Evolutionary conservation across 1,139 yeast species (phyloP).

Genomic region (Torulaspora pretoriensis): DNA sequence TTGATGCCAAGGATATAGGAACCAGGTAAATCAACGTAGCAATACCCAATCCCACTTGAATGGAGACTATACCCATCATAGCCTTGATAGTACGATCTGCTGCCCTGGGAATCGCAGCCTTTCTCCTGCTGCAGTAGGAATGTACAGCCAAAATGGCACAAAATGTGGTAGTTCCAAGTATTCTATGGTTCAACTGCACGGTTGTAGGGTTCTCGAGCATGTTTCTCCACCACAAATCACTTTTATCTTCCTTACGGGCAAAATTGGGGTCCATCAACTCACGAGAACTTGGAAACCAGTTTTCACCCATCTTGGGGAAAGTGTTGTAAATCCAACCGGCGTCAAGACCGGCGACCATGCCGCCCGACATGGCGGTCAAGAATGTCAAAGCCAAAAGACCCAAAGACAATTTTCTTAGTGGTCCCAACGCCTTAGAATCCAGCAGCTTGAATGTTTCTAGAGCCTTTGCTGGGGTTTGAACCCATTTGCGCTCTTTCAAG

Average conservation of each 20-base stretch:
- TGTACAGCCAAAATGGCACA: conserved; percentile 64
- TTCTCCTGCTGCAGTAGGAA: conserved; percentile 54
- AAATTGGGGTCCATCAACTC: conserved; percentile 79
- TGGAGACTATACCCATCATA: conserved; percentile 73
- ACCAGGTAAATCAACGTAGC: conserved; percentile 81
- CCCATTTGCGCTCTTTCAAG: conserved; percentile 69
- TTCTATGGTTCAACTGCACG: conserved; percentile 88
- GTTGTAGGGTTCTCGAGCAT: conserved; percentile 93
- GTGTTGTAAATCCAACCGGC: conserved; percentile 96
- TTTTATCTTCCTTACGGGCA: conserved; percentile 59
- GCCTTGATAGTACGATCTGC: conserved; percentile 57
- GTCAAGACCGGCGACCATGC: conserved; percentile 96
- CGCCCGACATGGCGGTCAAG: conserved; percentile 92
- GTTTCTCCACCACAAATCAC: conserved; percentile 88
- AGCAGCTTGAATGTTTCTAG: conserved; percentile 49
- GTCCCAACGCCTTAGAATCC: conserved; percentile 54
- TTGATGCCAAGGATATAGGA: conserved; percentile 88
- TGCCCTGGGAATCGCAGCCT: conserved; percentile 58
- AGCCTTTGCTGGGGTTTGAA: conserved; percentile 53
- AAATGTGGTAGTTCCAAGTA: conserved; percentile 79
- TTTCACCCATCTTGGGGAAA: conserved; percentile 93
- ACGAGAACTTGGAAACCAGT: conserved; percentile 59
- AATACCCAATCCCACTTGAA: conserved; percentile 85
- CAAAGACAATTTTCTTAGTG: conserved; percentile 51
- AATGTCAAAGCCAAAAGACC: conserved; percentile 68